These are phyloP conservation scores for Usnea hakonensis DNA, from an alignment of 495 filamentous ascomycete species.

Conservation along the genomic window DNA sequence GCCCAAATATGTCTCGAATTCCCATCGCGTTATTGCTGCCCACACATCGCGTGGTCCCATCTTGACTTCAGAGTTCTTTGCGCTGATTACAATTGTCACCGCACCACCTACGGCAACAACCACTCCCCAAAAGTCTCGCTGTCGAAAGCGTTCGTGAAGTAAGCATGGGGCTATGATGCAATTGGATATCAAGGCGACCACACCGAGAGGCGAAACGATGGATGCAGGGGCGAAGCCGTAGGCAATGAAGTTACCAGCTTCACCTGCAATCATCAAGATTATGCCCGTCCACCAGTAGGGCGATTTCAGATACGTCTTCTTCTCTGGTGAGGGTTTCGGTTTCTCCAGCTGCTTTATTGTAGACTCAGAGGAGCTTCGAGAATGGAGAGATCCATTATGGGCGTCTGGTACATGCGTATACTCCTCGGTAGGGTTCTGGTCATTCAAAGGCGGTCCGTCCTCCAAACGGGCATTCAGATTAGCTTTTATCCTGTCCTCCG, in stretches of 20 bases:
- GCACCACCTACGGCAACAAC: slow-evolving; percentile 75
- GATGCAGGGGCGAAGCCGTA: slow-evolving; percentile 98
- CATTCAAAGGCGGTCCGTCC: slow-evolving; percentile 29
- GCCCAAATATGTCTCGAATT: slow-evolving; percentile 84
- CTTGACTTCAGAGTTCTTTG: slow-evolving; percentile 81
- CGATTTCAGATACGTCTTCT: slow-evolving; percentile 72
- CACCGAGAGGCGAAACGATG: slow-evolving; percentile 92
- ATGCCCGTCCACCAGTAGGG: slow-evolving; percentile 96
- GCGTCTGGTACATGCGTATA: neutral
- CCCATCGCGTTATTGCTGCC: slow-evolving; percentile 78
- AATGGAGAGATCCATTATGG: slow-evolving; percentile 30
- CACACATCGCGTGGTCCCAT: slow-evolving; percentile 86
- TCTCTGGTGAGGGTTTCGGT: slow-evolving; percentile 25
- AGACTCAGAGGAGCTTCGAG: slow-evolving; percentile 32
- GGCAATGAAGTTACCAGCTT: slow-evolving; percentile 91
- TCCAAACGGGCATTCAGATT: slow-evolving; percentile 25
- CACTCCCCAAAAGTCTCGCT: slow-evolving; percentile 82
- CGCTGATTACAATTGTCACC: slow-evolving; percentile 89
- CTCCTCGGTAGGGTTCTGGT: slow-evolving; percentile 1
- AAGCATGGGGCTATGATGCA: slow-evolving; percentile 91
- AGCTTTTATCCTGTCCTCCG: slow-evolving; percentile 21
- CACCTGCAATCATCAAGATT: slow-evolving; percentile 82
- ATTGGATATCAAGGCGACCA: slow-evolving; percentile 91
- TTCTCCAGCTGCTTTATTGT: slow-evolving; percentile 34
- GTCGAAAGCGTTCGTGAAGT: slow-evolving; percentile 80